Base-by-base conservation (phyloP, 441 rosid genomes). In the Pelargonium exstipulatum region DNA sequence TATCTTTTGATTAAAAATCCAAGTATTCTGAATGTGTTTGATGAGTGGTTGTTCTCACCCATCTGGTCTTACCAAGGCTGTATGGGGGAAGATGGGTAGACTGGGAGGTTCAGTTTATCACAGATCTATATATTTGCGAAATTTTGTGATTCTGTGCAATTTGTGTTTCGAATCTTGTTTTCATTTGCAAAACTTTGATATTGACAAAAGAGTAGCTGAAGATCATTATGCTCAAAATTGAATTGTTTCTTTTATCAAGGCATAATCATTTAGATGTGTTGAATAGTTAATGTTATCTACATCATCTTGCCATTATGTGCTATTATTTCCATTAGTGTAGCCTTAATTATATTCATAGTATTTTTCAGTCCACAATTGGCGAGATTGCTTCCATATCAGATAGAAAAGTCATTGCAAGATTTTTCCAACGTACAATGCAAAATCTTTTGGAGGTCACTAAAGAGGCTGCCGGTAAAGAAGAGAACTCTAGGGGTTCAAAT, bases 341-440 rank as follows among this genome's bases (percentile, higher is more conserved):
- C 73, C 58, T 69, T 74, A 57, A 72, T 67, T 42, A 68, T 45
- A 29, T 48, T 60, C 45, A 29, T 22, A 20, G 51, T 46, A 68
- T 75, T 74, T 74, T 81, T 72, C 91, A 94, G 99, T 85, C 90
- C 53, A 85, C 87, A 37, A 90, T 94, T 55, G 77, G 81, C 51
- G 88, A 87, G 71, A 75, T 94, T 74, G 89, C 91, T 79, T 85
- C 99, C 62, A 87, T 91, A 82, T 89, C 99, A 1, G 88, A 80
- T 78, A 82, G 81, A 81, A 74, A 74, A 67, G 86, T 85, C 58
- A 86, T 88, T 66, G 62, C 79, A 65, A 79, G 74, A 67, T 76
- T 86, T 70, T 90, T 85, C 74, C 71, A 37, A 35, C 82, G 71
- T 79, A 87, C 90, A 45, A 88, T 95, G 97, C 83, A 55, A 35